Base-by-base conservation (phyloP, 208 protist species). In the Lotmaria passim region DNA sequence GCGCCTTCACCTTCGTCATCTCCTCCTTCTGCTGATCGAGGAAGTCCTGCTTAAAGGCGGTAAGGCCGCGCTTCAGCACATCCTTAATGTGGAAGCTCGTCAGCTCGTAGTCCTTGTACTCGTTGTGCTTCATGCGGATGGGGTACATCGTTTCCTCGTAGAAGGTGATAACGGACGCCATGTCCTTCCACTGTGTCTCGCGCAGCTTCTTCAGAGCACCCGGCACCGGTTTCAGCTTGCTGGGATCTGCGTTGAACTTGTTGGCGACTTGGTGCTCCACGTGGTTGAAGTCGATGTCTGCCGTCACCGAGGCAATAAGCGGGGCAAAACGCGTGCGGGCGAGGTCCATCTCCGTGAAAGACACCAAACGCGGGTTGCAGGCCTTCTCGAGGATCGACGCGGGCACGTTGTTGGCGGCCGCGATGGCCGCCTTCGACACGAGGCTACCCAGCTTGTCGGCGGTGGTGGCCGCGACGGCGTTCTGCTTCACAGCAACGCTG, bases 121-220 rank as follows among this genome's bases (percentile, higher is more conserved):
- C 79, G 74, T 74, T 60, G 55, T 86, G 52, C 71, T 64, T 75
- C 55, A 72, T 57, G 17, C 91, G 87, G 41, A 86, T 89, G 7
- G 85, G 87, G 74, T 90, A 86, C 79, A 96, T 85, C 46, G 79
- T 75, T 76, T 93, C 88, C 81, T 96, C 91, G 63, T 96, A 96
- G 69, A 91, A 91, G 7, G 43, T 74, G 17, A 96, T 47, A 23
- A 93, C 59, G 38, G 80, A 60, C 47, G 50, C 62, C 28, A 90
- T 72, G 64, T 81, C 79, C 28, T 73, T 86, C 85, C 87, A 95
- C 61, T 75, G 53, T 23, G 77, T 93, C 59, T 76, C 77, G 47
- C 69, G 81, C 61, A 95, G 88, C 75, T 84, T 87, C 69, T 86
- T 78, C 47, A 89, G 75, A 17, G 90, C 90, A 38, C 73, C 85